A percentile compares a stretch with the other conserved stretches of the same genome.
phyloP scores from a whole-genome alignment of 1,284 basidiomycete genomes.

The Stygiomarasmius scandens region DNA sequence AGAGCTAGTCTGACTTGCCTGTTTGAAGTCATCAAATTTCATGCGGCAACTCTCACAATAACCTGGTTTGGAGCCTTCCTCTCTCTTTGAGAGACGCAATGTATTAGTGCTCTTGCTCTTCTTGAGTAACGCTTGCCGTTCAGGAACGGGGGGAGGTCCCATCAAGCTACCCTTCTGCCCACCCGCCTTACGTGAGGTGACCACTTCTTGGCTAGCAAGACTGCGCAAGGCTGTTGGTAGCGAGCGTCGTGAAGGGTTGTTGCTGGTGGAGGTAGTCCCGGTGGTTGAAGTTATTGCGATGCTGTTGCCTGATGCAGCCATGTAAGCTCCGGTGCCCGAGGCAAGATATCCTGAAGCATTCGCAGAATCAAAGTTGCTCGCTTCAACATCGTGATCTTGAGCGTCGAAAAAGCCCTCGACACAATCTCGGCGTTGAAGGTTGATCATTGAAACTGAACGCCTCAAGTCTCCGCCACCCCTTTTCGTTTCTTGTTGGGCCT shows the following conservation, averaged over 20 bases:
- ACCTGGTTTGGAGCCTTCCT: conserved; percentile 89
- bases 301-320: conserved; percentile 94
- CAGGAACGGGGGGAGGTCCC: conserved; percentile 70
- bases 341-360: conserved; percentile 72
- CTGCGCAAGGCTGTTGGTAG: conserved; percentile 57
- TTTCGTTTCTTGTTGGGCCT: conserved; percentile 41
- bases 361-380: conserved; percentile 52
- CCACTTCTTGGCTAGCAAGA: conserved; percentile 63
- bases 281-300: conserved; percentile 89
- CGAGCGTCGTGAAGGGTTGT: conserved; percentile 45
- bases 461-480: conserved; percentile 62
- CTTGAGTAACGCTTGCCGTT: conserved; percentile 53
- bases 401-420: conserved; percentile 32
- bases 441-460: conserved; percentile 78
- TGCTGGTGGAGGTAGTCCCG: conserved; percentile 81
- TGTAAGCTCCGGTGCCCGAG: conserved; percentile 60
- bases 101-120: conserved; percentile 82
- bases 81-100: conserved; percentile 70
- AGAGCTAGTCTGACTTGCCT: conserved; percentile 49
- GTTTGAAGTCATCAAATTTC: conserved; percentile 89
- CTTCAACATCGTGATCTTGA: conserved; percentile 53
- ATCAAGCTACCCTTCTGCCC: conserved; percentile 48
- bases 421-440: conserved; percentile 58
- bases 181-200: conserved; percentile 60
- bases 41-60: conserved; percentile 97